These are phyloP conservation scores for Arxiozyma slooffiae DNA, from an alignment of 1,139 yeast species.

Conservation along the genomic window DNA sequence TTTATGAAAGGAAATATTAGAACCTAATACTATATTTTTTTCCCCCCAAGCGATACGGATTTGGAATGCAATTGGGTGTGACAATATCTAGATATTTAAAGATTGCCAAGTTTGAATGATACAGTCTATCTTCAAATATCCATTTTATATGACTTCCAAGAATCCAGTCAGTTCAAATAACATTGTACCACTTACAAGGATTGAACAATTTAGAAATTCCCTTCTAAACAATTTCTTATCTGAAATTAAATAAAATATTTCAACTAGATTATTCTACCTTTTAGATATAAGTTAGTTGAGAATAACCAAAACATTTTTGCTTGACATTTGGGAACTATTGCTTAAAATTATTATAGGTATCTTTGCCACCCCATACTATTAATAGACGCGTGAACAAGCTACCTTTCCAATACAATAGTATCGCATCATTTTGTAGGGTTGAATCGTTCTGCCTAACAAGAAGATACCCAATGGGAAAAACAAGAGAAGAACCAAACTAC, in stretches of 20 bases:
- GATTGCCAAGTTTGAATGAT: conserved; percentile 7
- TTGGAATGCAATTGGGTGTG: conserved; percentile 10
- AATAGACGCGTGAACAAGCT: too few species aligned
- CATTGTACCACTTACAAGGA: conserved; percentile 25
- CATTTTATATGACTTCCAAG: conserved; percentile 16
- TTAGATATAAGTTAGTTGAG: neutral
- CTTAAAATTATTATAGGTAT: too few species aligned
- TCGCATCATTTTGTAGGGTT: too few species aligned
- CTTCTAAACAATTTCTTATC: conserved; percentile 26
- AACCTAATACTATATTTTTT: conserved; percentile 17
- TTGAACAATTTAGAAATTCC: conserved; percentile 30
- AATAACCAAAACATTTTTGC: neutral
- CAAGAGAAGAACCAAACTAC: too few species aligned
- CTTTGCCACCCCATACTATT: too few species aligned
- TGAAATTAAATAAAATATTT: conserved; percentile 15
- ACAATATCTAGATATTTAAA: conserved; percentile 19
- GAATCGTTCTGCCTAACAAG: too few species aligned
- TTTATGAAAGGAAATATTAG: conserved; percentile 19
- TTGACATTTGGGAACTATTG: neutral
- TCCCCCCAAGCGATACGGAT: conserved; percentile 3
- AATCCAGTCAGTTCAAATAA: conserved; percentile 18
- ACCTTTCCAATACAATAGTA: too few species aligned
- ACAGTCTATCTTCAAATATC: conserved; percentile 12
- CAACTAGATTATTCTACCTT: conserved; percentile 6
- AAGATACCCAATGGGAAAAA: too few species aligned